Conservation (phyloP, 2,329 filamentous ascomycete genomes). For the Cercospora janseana region DNA sequence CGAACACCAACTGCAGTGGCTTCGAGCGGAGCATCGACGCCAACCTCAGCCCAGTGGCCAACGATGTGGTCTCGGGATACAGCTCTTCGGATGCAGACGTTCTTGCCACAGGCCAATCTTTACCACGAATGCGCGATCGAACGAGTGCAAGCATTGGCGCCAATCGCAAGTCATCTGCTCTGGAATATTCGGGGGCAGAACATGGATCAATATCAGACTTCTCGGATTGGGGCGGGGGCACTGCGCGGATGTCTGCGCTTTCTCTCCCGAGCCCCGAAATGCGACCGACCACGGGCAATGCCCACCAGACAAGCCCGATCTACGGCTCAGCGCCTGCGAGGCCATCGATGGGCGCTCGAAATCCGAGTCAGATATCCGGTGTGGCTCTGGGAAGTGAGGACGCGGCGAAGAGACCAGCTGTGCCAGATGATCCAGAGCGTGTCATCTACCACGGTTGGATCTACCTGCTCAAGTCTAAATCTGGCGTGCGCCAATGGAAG, state of each 20-base stretch:
- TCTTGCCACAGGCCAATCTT: constrained; percentile 19
- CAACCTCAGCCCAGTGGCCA: constrained; percentile 24
- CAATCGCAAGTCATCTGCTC: constrained; percentile 58
- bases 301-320: constrained; percentile 34
- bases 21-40: constrained; percentile 40
- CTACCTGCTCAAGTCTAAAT: constrained; percentile 76
- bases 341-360: constrained; percentile 44
- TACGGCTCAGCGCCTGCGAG: constrained; percentile 36
- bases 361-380: constrained; percentile 63
- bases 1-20: constrained; percentile 47
- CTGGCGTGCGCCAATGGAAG: constrained; percentile 90
- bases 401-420: constrained; percentile 13
- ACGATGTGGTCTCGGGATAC: constrained; percentile 36
- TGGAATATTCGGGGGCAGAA: constrained; percentile 61
- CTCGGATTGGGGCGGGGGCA: constrained; percentile 50
- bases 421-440: constrained; percentile 65
- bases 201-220: constrained; percentile 82
- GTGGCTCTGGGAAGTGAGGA: constrained; percentile 43
- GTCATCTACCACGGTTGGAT: constrained; percentile 94
- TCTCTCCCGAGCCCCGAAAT: constrained; percentile 34
- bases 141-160: constrained; percentile 34
- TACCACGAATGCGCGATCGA: constrained; percentile 33
- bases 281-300: constrained; percentile 37
- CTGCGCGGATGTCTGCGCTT: constrained; percentile 36
- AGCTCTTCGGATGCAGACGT: constrained; percentile 49